Conservation (phyloP, 805 yeast species). For the Ogataea methylovora region DNA sequence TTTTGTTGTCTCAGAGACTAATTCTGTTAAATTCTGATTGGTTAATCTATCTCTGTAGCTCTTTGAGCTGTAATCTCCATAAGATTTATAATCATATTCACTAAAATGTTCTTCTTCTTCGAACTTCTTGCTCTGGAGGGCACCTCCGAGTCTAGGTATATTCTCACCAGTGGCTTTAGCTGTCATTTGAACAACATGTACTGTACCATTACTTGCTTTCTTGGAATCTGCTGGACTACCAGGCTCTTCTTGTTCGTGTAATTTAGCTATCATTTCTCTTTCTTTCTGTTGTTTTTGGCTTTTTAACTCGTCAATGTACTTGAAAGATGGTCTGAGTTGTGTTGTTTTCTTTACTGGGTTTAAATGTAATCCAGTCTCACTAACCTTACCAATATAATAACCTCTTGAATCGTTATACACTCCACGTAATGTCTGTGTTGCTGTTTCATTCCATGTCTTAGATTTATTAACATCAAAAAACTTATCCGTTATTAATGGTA, state of each 20-base stretch:
- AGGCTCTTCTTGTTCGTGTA: conserved; percentile 27
- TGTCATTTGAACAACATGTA: conserved; percentile 69
- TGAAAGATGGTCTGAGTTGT: conserved; percentile 78
- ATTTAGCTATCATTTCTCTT: conserved; percentile 29
- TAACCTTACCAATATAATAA: conserved; percentile 33
- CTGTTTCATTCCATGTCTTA: conserved; percentile 56
- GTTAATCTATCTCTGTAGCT: conserved; percentile 17
- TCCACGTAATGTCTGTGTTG: conserved; percentile 62
- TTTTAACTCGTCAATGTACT: conserved; percentile 56
- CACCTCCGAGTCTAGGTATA: conserved; percentile 60
- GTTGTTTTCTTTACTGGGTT: conserved; percentile 59
- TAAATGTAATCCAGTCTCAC: conserved; percentile 48
- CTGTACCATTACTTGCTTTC: conserved; percentile 12
- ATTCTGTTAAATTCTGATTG: conserved; percentile 6
- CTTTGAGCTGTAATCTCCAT: conserved; percentile 24
- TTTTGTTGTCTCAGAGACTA: neutral
- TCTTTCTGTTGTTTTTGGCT: conserved; percentile 30
- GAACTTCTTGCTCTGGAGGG: conserved; percentile 52
- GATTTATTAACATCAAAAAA: conserved; percentile 63
- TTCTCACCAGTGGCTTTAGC: conserved; percentile 57
- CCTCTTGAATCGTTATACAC: conserved; percentile 52
- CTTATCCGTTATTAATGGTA: conserved; percentile 61
- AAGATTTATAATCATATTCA: conserved; percentile 38
- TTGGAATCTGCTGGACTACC: conserved; percentile 11
- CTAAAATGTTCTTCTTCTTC: conserved; percentile 53